A percentile compares a stretch with the other conserved stretches of the same genome.
Conservation (phyloP, 768 basidiomycete genomes). For the Filobasidium wieringae region DNA sequence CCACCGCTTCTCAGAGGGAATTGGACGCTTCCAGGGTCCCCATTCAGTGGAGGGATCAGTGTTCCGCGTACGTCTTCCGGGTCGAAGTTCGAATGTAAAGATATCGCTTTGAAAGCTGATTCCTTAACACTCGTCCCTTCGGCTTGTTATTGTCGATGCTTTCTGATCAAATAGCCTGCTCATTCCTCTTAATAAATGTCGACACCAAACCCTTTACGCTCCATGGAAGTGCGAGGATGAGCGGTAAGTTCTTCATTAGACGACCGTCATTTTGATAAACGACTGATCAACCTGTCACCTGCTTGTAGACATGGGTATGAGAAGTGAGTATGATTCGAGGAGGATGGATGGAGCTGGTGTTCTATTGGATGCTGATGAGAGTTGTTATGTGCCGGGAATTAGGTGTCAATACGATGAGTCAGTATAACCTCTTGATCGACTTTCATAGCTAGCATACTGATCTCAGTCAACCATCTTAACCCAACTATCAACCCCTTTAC, state of each 20-base stretch:
- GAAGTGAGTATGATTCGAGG: slow-evolving; percentile 40
- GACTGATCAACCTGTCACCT: background rate
- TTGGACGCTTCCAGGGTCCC: slow-evolving; percentile 65
- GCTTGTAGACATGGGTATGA: slow-evolving; percentile 40
- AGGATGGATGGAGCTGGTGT: background rate
- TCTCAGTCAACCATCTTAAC: background rate
- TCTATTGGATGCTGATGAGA: background rate
- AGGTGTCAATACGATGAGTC: slow-evolving; percentile 96
- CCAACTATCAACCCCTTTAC: background rate
- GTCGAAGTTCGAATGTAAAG: background rate
- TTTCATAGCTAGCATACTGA: background rate
- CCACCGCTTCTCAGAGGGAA: slow-evolving; percentile 70
- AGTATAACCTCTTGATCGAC: slow-evolving; percentile 34
- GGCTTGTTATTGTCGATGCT: background rate
- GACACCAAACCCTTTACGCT: slow-evolving; percentile 61
- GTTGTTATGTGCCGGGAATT: slow-evolving; percentile 1
- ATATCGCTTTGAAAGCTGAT: background rate
- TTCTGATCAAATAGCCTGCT: slow-evolving; percentile 51
- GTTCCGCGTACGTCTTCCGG: slow-evolving; percentile 60
- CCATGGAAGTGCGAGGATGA: slow-evolving; percentile 94
- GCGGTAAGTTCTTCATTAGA: slow-evolving; percentile 54
- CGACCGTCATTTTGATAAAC: background rate
- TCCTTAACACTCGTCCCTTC: background rate
- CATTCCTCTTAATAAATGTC: slow-evolving; percentile 76
- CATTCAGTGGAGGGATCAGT: slow-evolving; percentile 74